Evolutionary conservation across 2,329 filamentous ascomycete genomes (phyloP), one percentile per base, ranked within the genome.

Genomic region (Ascochyta lentis): DNA sequence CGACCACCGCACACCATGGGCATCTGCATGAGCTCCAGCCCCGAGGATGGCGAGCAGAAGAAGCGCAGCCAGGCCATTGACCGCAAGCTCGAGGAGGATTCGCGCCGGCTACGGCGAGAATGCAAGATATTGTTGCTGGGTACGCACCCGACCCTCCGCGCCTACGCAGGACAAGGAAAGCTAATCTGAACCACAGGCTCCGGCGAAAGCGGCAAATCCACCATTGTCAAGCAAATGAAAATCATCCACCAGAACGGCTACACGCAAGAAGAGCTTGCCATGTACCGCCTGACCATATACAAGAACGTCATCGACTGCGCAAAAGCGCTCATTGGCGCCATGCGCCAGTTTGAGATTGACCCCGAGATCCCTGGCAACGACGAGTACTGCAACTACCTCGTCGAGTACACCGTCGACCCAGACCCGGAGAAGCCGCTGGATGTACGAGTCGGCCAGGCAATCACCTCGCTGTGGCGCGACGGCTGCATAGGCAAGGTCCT

Each of bases 191-290:
- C 46, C 58, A 44, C 75, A 97, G 95, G 95, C 64, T 98, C 95
- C 64, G 95, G 95, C 64, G 95, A 99, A 81, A 98, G 94, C 78
- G 95, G 95, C 66, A 99, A 99, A 80, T 98, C 95, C 55, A 99
- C 95, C 9, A 98, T 99, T 70, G 95, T 99, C 67, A 99, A 99
- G 79, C 95, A 99, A 83, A 99, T 99, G 95, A 99, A 98, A 80
- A 99, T 99, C 69, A 98, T 99, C 72, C 95, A 99, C 74, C 89
- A 98, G 70, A 96, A 97, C 79, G 95, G 95, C 58, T 99, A 99
- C 78, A 93, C 91, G 10, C 87, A 92, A 65, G 94, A 98, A 69
- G 95, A 99, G 78, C 84, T 98, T 45, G 90, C 90, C 70, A 89
- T 96, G 74, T 98, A 98, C 80, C 90, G 95, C 56, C 86, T 96